Conservation (phyloP, 2,329 filamentous ascomycete genomes). For the Aureobasidium leucospermi region DNA sequence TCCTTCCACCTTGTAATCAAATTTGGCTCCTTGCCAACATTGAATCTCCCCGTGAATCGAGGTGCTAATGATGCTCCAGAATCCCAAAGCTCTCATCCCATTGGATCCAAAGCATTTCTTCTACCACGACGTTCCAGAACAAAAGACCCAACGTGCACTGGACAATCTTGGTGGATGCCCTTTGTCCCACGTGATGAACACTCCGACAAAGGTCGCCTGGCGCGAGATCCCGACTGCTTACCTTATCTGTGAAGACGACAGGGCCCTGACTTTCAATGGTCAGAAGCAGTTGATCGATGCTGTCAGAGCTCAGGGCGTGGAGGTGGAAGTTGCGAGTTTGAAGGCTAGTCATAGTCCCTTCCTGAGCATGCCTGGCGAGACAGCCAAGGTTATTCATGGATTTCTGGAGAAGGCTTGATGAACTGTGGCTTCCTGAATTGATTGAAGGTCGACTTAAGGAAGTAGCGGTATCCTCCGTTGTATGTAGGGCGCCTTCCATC, state of each 20-base stretch:
- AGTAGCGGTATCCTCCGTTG: background rate
- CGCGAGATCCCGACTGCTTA: conserved; percentile 35
- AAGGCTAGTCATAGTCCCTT: conserved; percentile 24
- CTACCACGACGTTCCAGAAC: conserved; percentile 9
- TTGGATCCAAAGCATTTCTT: background rate
- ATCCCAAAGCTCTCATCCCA: background rate
- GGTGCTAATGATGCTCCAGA: background rate
- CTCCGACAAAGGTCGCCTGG: background rate
- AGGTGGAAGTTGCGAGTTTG: conserved; percentile 17
- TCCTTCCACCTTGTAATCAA: background rate
- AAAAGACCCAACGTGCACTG: background rate
- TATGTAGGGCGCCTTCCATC: background rate
- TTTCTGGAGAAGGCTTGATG: conserved; percentile 15
- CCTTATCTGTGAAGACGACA: conserved; percentile 34
- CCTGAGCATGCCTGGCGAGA: conserved; percentile 22
- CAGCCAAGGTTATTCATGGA: conserved; percentile 16
- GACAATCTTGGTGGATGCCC: background rate
- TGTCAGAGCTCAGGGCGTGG: conserved; percentile 13
- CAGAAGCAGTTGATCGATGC: conserved; percentile 32
- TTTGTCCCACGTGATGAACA: background rate
- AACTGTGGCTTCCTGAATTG: background rate
- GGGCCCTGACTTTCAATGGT: conserved; percentile 27
- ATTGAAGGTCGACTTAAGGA: too few species aligned
- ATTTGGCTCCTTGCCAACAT: too few species aligned
- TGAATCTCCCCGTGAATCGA: too few species aligned